Base-by-base conservation (phyloP, 176 grass and related monocot species). In the Juncus effusus region DNA sequence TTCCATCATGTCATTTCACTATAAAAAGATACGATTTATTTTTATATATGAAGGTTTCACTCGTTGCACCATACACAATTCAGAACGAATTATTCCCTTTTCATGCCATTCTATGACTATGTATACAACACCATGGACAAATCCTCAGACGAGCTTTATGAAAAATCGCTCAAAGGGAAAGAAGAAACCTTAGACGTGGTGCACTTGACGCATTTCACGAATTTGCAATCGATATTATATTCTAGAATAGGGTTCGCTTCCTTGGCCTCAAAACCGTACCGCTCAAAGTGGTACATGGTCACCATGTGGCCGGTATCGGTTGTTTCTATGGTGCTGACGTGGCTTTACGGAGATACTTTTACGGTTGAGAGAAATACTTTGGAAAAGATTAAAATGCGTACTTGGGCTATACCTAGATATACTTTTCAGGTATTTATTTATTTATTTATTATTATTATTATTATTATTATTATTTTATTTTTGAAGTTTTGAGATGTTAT, bases 31-130 rank as follows among this genome's bases (percentile, higher is more conserved):
- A 9, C 44, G 6, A 47, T 1, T 47, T 9, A 47, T 6, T 47
- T 47, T 47, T 9, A 47, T 47, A 47, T 47, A 47, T 47, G 9
- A 67, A 96, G 91, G 74, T 96, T 81, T 58, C 92, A 96, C 74
- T 96, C 92, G 68, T 84, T 96, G 54, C 92, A 96, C 76, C 92
- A 96, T 77, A 96, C 87, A 2, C 77, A 91, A 65, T 96, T 96
- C 63, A 80, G 82, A 69, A 91, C 84, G 65, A 96, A 91, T 59
- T 91, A 96, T 67, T 96, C 77, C 11, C 73, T 96, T 16, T 91
- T 96, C 79, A 88, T 96, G 92, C 87, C 92, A 38, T 96, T 96
- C 65, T 96, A 96, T 16, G 92, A 96, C 79, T 96, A 96, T 64
- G 69, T 96, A 42, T 96, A 91, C 41, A 78, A 80, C 10, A 96